Evolutionary conservation across 1,284 basidiomycete genomes (phyloP).

Genomic region (Erythrobasidium hasegawianum): DNA sequence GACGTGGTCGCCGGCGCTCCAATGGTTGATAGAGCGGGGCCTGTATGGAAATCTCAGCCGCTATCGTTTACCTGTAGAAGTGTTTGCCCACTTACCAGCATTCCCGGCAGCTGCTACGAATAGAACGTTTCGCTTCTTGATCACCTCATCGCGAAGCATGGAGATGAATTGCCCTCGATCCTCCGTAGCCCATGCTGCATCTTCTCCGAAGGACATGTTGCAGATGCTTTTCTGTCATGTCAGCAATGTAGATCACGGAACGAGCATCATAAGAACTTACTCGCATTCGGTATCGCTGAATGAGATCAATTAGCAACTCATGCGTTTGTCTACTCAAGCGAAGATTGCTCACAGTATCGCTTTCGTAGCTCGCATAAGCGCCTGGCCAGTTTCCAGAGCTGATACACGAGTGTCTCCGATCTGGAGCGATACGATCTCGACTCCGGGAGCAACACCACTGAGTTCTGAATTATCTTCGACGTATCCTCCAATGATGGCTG

Average conservation of each 20-base stretch:
- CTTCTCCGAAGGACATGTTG: slow-evolving; percentile 50
- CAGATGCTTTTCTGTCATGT: slow-evolving; percentile 42
- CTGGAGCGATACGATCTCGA: slow-evolving; percentile 46
- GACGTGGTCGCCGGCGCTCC: slow-evolving; percentile 49
- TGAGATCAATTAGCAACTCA: slow-evolving; percentile 37
- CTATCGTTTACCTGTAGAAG: not conserved
- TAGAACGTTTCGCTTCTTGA: slow-evolving; percentile 31
- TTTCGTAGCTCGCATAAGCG: slow-evolving; percentile 49
- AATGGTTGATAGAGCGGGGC: slow-evolving; percentile 49
- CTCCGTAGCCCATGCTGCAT: slow-evolving; percentile 47
- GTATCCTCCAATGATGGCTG: slow-evolving; percentile 48
- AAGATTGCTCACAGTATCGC: slow-evolving; percentile 42
- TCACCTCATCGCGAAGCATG: slow-evolving; percentile 28
- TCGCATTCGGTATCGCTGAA: slow-evolving; percentile 25
- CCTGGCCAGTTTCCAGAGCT: slow-evolving; percentile 49
- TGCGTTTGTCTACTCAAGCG: not conserved
- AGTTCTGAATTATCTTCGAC: slow-evolving; percentile 41
- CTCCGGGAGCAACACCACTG: slow-evolving; percentile 48
- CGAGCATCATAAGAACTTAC: not conserved
- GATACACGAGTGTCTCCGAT: slow-evolving; percentile 44
- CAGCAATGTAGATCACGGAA: not conserved
- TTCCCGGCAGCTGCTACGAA: slow-evolving; percentile 33
- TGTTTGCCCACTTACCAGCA: not conserved
- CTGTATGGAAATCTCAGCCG: slow-evolving; percentile 10
- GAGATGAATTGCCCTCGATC: slow-evolving; percentile 46